These are phyloP conservation scores for Cardamine resedifolia DNA, from an alignment of 345 rosid genomes.

Conservation along the genomic window DNA sequence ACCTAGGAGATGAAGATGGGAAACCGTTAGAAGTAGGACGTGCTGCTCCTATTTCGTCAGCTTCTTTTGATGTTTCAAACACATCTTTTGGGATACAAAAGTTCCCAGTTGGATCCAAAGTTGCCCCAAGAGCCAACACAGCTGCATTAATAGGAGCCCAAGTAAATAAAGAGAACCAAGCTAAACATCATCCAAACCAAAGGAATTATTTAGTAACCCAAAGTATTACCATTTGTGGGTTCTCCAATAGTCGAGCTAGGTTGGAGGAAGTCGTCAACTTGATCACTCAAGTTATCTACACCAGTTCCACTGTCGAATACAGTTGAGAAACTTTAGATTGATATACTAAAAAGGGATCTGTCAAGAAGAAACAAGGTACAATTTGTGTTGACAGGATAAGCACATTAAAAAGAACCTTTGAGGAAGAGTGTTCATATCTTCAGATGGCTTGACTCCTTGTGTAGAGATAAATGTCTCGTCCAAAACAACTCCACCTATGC, in stretches of 20 bases:
- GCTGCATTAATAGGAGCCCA: constrained; percentile 19
- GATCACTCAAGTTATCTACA: constrained; percentile 19
- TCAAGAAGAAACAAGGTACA: background rate
- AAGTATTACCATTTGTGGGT: constrained; percentile 36
- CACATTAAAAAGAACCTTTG: constrained; percentile 33
- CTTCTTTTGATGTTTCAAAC: constrained; percentile 47
- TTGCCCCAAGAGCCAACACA: constrained; percentile 40
- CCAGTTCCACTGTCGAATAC: constrained; percentile 27
- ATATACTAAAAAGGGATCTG: background rate
- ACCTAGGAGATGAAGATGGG: constrained; percentile 57
- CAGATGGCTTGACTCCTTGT: constrained; percentile 31
- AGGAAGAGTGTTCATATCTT: constrained; percentile 17
- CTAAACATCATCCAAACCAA: constrained; percentile 21
- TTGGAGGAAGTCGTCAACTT: constrained; percentile 18
- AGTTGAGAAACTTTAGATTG: background rate
- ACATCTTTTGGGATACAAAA: constrained; percentile 35
- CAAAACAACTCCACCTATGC: constrained; percentile 30
- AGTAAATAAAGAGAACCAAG: constrained; percentile 13
- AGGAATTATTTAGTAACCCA: background rate
- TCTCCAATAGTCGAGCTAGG: constrained; percentile 20
- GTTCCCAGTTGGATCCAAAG: constrained; percentile 41
- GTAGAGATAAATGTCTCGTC: constrained; percentile 22
- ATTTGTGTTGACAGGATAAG: background rate
- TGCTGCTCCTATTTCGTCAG: constrained; percentile 33
- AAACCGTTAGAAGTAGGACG: constrained; percentile 46